These are phyloP conservation scores for Aspergillus spinulosporus DNA, from an alignment of 2,329 filamentous ascomycete genomes.

Conservation along the genomic window DNA sequence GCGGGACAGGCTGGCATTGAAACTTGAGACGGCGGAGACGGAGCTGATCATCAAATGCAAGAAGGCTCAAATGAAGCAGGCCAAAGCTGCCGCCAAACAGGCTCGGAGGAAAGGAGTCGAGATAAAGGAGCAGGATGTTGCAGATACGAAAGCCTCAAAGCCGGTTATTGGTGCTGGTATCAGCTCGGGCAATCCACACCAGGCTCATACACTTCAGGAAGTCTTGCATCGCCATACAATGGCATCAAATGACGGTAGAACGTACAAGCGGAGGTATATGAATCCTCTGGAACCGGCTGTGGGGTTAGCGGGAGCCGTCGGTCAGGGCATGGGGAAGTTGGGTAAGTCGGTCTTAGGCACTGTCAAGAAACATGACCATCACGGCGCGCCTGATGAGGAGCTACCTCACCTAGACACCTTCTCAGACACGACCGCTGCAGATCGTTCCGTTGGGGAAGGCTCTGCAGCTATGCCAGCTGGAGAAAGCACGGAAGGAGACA, in stretches of 20 bases:
- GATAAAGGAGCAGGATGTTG: constrained; percentile 51
- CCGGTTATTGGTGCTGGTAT: constrained; percentile 52
- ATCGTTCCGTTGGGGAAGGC: constrained; percentile 9
- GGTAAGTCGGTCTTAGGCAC: constrained; percentile 49
- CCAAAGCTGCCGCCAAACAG: constrained; percentile 63
- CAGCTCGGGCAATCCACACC: constrained; percentile 59
- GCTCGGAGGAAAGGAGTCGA: constrained; percentile 49
- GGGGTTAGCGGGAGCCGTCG: constrained; percentile 54
- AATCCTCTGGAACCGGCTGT: constrained; percentile 48
- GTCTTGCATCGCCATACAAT: constrained; percentile 36
- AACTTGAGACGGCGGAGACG: constrained; percentile 80
- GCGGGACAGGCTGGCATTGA: constrained; percentile 68
- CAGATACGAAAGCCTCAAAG: constrained; percentile 49
- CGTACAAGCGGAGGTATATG: constrained; percentile 21
- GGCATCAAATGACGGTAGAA: constrained; percentile 17
- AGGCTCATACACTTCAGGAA: constrained; percentile 54
- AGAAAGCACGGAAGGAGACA: background rate
- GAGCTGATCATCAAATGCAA: constrained; percentile 78
- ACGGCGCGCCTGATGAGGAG: constrained; percentile 34
- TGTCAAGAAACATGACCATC: constrained; percentile 40
- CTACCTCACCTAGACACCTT: constrained; percentile 39
- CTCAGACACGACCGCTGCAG: constrained; percentile 20
- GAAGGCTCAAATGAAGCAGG: constrained; percentile 72
- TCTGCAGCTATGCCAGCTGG: background rate
- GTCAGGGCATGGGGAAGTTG: constrained; percentile 49